Conservation (phyloP, 768 basidiomycete genomes). For the Boletus patriciae region DNA sequence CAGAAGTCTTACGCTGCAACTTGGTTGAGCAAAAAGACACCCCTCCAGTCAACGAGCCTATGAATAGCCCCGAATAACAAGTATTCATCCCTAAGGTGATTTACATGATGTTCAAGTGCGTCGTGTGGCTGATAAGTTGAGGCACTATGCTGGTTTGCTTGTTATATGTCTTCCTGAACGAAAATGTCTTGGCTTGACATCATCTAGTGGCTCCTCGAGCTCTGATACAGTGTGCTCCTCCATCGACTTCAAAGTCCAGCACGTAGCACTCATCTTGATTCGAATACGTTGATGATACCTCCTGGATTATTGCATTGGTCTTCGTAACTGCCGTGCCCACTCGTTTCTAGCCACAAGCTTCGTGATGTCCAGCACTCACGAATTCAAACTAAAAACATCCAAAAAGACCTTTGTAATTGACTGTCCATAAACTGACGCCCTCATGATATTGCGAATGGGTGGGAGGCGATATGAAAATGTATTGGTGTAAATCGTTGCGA, state of each 20-base stretch:
- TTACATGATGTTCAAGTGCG: not conserved
- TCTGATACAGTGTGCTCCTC: not conserved
- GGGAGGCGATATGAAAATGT: conserved; percentile 13
- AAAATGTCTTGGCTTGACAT: not conserved
- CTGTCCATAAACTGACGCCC: conserved; percentile 21
- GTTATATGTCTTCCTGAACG: not conserved
- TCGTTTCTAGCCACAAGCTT: not conserved
- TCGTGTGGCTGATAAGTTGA: not conserved
- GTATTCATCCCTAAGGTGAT: not conserved
- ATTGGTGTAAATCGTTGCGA: conserved; percentile 21
- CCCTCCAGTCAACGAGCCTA: not conserved
- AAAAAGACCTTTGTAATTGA: conserved; percentile 9
- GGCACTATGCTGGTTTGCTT: not conserved
- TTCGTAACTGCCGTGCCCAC: not conserved
- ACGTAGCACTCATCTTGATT: not conserved
- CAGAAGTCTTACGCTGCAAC: not conserved
- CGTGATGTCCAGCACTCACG: not conserved
- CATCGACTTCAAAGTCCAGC: not conserved
- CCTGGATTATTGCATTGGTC: not conserved
- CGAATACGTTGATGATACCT: not conserved
- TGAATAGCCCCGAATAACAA: not conserved
- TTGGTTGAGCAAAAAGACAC: not conserved
- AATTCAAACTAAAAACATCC: not conserved
- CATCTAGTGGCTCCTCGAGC: not conserved
- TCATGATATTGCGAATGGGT: conserved; percentile 15